These are phyloP conservation scores for Apophysomyces sp. DNA, from an alignment of 371 early-diverging fungal species.

Conservation along the genomic window DNA sequence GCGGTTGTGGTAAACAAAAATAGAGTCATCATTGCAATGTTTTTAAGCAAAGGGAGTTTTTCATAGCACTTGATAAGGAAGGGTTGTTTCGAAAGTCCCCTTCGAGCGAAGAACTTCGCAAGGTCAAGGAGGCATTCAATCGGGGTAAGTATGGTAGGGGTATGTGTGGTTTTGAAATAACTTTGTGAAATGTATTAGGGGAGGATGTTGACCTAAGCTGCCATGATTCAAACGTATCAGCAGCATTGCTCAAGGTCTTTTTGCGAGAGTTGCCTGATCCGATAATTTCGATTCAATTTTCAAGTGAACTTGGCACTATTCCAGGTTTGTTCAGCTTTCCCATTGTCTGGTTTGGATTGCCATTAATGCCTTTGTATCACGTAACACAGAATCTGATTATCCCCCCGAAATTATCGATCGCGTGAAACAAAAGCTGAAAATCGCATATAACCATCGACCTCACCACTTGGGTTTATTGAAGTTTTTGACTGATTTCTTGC, in stretches of 20 bases:
- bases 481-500: conserved; percentile 65
- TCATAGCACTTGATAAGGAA: conserved; percentile 73
- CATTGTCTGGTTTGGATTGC: background rate
- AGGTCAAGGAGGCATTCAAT: conserved; percentile 72
- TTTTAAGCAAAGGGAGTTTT: background rate
- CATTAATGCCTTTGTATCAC: background rate
- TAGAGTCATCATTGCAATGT: background rate
- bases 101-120: conserved; percentile 43
- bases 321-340: conserved; percentile 22
- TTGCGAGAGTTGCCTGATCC: conserved; percentile 82
- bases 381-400: background rate
- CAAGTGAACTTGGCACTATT: conserved; percentile 30
- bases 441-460: conserved; percentile 18
- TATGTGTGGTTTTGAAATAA: background rate
- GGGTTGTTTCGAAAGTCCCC: conserved; percentile 92
- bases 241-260: conserved; percentile 84
- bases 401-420: conserved; percentile 20
- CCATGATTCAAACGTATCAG: conserved; percentile 80
- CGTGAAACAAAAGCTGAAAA: conserved; percentile 17
- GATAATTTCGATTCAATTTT: conserved; percentile 56
- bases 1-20: conserved; percentile 22
- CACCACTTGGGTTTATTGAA: conserved; percentile 47
- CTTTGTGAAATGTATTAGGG: conserved; percentile 19
- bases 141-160: conserved; percentile 35
- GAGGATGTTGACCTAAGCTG: conserved; percentile 52